Percentiles rank a stretch among this genome's conserved stretches.
Conservation (phyloP, 345 rosid species). For the Eucalyptus sp. region DNA sequence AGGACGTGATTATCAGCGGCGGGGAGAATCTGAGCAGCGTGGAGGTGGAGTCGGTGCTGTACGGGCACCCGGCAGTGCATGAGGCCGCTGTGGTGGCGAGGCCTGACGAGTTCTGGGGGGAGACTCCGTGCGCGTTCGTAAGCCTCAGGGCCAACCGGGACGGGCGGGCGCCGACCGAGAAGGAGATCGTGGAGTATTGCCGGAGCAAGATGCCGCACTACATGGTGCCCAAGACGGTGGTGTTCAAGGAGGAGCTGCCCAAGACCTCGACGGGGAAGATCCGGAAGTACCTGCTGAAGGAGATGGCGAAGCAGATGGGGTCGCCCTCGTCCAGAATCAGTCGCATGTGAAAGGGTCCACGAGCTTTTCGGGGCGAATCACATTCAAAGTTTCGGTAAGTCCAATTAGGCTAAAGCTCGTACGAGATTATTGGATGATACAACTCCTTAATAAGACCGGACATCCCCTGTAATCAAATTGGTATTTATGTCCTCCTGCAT, state of each 20-base stretch:
- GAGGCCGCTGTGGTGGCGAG: slow-evolving; percentile 84
- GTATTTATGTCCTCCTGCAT: no score
- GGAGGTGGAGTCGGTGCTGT: slow-evolving; percentile 65
- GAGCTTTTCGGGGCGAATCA: neutral
- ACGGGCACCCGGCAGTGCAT: slow-evolving; percentile 41
- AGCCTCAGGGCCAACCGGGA: slow-evolving; percentile 11
- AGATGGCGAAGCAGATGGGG: neutral
- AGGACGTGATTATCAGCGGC: slow-evolving; percentile 75
- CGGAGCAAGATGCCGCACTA: slow-evolving; percentile 5
- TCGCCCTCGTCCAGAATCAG: neutral
- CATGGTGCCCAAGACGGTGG: slow-evolving; percentile 9
- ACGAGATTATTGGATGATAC: neutral
- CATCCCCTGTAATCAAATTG: neutral
- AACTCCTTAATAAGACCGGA: neutral
- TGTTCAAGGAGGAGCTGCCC: slow-evolving; percentile 8
- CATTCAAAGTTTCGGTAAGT: neutral
- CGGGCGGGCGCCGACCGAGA: slow-evolving; percentile 12
- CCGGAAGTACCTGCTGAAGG: neutral
- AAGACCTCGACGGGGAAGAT: slow-evolving; percentile 9
- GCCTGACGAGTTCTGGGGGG: slow-evolving; percentile 81
- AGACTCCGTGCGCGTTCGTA: slow-evolving; percentile 76
- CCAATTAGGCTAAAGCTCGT: neutral
- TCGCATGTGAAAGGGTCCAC: neutral
- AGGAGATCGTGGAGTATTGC: slow-evolving; percentile 3
- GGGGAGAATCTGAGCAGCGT: slow-evolving; percentile 79